Percentiles rank a stretch among this genome's conserved stretches.
phyloP scores from a whole-genome alignment of 2,329 filamentous ascomycete genomes.

The Zopfia rhizophila region DNA sequence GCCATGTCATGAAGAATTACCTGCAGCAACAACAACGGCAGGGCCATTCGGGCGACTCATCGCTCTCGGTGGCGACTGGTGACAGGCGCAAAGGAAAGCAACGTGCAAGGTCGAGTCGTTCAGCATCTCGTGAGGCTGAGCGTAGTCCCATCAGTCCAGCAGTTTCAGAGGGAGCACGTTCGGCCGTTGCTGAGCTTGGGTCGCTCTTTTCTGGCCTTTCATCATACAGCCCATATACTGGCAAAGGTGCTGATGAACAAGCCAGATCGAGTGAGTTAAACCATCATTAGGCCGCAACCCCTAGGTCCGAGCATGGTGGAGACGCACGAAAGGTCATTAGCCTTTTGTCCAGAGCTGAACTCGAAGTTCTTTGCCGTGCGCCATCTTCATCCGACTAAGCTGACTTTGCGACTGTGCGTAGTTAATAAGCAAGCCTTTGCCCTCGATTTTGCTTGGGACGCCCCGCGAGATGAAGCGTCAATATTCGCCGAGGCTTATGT shows the following conservation, averaged over 20 bases:
- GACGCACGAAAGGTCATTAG: background rate
- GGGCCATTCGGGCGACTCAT: slow-evolving; percentile 11
- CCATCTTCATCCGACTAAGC: background rate
- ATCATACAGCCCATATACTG: slow-evolving; percentile 5
- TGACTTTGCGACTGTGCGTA: too few species aligned
- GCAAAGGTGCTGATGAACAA: too few species aligned
- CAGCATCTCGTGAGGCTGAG: slow-evolving; percentile 20
- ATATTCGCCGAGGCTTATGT: slow-evolving; percentile 22
- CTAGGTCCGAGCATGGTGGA: background rate
- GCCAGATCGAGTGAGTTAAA: too few species aligned
- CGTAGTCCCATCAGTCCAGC: slow-evolving; percentile 1
- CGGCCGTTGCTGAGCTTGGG: slow-evolving; percentile 9
- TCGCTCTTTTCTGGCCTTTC: slow-evolving; percentile 15
- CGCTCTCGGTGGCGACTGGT: slow-evolving; percentile 1
- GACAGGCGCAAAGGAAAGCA: slow-evolving; percentile 23
- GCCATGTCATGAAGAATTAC: slow-evolving; percentile 38
- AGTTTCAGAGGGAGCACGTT: slow-evolving; percentile 1
- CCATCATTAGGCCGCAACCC: too few species aligned
- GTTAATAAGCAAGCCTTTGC: slow-evolving; percentile 16
- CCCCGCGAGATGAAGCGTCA: slow-evolving; percentile 23
- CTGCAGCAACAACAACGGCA: slow-evolving; percentile 28
- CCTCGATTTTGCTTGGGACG: slow-evolving; percentile 21
- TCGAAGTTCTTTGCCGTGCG: background rate
- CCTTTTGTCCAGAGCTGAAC: background rate
- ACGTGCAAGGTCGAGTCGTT: slow-evolving; percentile 22